Percentiles rank a stretch among this genome's conserved stretches.
phyloP scores from a whole-genome alignment of 176 grass and related monocot genomes.

The Thalia dealbata region DNA sequence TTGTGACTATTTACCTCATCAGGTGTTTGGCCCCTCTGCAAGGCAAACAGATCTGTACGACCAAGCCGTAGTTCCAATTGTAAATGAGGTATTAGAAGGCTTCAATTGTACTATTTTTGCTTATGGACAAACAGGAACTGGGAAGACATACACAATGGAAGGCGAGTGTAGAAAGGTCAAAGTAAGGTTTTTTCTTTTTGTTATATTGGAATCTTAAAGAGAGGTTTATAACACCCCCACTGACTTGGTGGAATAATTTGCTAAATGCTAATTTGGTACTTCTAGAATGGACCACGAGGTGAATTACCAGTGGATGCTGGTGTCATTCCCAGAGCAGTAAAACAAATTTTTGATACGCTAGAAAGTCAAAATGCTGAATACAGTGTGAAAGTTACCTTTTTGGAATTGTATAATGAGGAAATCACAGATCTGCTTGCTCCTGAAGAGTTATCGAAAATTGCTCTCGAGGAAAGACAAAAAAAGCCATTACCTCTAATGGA shows the following conservation, averaged over 20 bases:
- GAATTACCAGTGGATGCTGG: conserved; percentile 76
- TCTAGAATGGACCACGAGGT: conserved; percentile 53
- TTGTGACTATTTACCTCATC: background rate
- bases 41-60: conserved; percentile 80
- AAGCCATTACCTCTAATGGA: conserved; percentile 89
- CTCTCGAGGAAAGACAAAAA: conserved; percentile 74
- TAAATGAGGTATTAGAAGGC: conserved; percentile 91
- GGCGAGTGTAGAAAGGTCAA: conserved; percentile 78
- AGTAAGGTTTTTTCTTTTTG: conserved; percentile 35
- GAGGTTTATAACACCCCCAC: background rate
- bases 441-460: conserved; percentile 73
- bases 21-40: conserved; percentile 84
- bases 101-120: conserved; percentile 98
- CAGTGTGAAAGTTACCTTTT: conserved; percentile 94
- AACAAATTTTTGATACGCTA: conserved; percentile 90
- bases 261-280: conserved; percentile 1
- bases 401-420: conserved; percentile 97
- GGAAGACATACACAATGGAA: conserved; percentile 98
- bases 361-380: conserved; percentile 94
- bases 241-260: background rate
- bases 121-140: conserved; percentile 91
- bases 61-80: conserved; percentile 89
- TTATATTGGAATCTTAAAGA: background rate
- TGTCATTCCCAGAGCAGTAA: conserved; percentile 91
- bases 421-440: conserved; percentile 94